Evolutionary conservation across 2,329 filamentous ascomycete genomes (phyloP), one percentile per base, ranked within the genome.

Genomic region (Cytospora paraplurivora): DNA sequence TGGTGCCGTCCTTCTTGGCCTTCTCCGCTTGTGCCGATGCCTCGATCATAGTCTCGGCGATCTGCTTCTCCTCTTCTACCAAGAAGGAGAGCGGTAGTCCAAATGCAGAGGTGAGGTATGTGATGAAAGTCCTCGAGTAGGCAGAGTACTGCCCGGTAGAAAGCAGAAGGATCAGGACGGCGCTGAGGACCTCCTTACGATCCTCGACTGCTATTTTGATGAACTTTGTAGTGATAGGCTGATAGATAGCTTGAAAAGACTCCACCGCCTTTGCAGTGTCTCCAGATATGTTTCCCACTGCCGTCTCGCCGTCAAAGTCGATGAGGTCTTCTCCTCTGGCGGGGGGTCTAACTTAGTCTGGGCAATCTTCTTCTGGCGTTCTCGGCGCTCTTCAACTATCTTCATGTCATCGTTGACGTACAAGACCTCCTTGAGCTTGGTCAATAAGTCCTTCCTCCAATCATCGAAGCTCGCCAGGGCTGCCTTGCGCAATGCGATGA

Each of bases 401-500:
- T 79, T 79, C 35, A 51, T 56, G 64, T 74, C 74, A 38, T 79
- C 79, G 61, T 84, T 82, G 12, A 80, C 75, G 3, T 79, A 76
- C 13, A 83, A 79, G 13, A 88, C 76, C 68, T 94, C 89, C 55
- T 86, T 87, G 0, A 96, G 80, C 74, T 88, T 85, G 19, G 82
- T 77, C n/a, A 93, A 79, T 1, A 94, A 87, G 37, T 86, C 82
- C 33, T 85, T 82, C 64, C 87, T 82, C 93, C 93, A 97, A n/a
- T 87, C 84, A 67, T 92, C 87, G 70, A 93, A 91, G 70, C 91
- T 85, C 51, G 81, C 78, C 13, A 95, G 74, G 1, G 90, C 86
- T 6, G 85, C 85, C 33, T 71, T 73, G 27, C 81, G 76, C 15
- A 84, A 68, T 33, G 68, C 71, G 44, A 73, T 49, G 10, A 79